A percentile compares a stretch with the other conserved stretches of the same genome.
These are phyloP conservation scores for Acacia concinna DNA, from an alignment of 331 rosid species.

Conservation along the genomic window DNA sequence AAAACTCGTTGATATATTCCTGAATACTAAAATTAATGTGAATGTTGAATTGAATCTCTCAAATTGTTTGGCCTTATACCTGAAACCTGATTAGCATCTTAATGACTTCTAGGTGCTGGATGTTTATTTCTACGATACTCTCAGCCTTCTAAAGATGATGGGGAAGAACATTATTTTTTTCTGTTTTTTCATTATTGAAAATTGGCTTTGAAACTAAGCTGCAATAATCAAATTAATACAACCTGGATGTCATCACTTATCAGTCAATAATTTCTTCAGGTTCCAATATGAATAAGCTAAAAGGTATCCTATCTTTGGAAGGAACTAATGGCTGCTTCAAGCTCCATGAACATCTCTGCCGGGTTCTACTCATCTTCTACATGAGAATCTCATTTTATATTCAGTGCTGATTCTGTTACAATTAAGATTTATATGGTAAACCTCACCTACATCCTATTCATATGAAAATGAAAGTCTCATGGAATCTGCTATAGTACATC, in stretches of 20 bases:
- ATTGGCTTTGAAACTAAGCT: not conserved
- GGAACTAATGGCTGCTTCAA: not conserved
- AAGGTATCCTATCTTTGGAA: not conserved
- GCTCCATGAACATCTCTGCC: not conserved
- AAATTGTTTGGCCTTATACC: not conserved
- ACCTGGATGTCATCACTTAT: not conserved
- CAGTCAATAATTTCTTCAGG: not conserved
- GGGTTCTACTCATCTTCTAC: not conserved
- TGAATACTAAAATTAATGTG: no score
- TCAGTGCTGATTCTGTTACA: not conserved
- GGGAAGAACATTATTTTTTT: no score
- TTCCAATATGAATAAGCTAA: not conserved
- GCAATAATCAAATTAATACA: not conserved
- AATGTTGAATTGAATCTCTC: not conserved
- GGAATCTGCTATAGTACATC: not conserved
- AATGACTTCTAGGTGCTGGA: not conserved
- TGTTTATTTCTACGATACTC: no score
- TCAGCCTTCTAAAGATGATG: no score
- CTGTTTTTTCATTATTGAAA: not conserved
- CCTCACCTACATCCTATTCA: not conserved
- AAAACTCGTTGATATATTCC: no score
- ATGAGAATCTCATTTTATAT: not conserved
- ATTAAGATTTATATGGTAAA: not conserved
- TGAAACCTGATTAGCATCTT: not conserved
- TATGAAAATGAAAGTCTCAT: not conserved